Conservation (phyloP, 805 yeast species). For the Tetrapisispora phaffii region DNA sequence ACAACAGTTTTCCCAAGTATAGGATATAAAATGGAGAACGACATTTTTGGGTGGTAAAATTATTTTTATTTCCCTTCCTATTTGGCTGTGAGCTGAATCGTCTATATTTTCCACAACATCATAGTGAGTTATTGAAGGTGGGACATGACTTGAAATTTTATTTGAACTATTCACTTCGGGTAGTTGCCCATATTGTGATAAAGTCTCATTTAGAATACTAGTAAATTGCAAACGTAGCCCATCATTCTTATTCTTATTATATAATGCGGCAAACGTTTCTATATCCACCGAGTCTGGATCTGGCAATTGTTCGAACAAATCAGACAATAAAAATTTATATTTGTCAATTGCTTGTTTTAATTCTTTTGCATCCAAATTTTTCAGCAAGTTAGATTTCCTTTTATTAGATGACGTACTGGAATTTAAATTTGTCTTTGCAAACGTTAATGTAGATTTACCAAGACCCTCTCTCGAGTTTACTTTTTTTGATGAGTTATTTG, state of each 20-base stretch:
- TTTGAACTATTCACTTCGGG: background rate
- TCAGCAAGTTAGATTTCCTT: background rate
- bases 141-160: background rate
- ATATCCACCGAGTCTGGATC: constrained; percentile 12
- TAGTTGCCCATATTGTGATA: background rate
- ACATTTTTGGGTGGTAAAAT: constrained; percentile 68
- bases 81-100: constrained; percentile 12
- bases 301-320: constrained; percentile 16
- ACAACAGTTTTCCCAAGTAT: constrained; percentile 82
- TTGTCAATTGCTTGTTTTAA: background rate
- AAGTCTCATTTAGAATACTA: background rate
- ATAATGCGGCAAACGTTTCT: background rate
- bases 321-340: constrained; percentile 12
- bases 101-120: constrained; percentile 14
- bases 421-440: background rate
- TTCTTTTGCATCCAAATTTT: background rate
- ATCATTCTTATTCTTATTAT: background rate
- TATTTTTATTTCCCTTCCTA: constrained; percentile 47
- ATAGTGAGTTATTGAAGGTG: constrained; percentile 1
- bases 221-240: background rate
- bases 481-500: background rate
- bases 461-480: background rate
- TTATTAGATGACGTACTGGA: background rate
- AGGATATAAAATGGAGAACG: constrained; percentile 62
- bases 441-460: background rate